Conservation (phyloP, 2,329 filamentous ascomycete genomes). For the Neodidymelliopsis sp. region DNA sequence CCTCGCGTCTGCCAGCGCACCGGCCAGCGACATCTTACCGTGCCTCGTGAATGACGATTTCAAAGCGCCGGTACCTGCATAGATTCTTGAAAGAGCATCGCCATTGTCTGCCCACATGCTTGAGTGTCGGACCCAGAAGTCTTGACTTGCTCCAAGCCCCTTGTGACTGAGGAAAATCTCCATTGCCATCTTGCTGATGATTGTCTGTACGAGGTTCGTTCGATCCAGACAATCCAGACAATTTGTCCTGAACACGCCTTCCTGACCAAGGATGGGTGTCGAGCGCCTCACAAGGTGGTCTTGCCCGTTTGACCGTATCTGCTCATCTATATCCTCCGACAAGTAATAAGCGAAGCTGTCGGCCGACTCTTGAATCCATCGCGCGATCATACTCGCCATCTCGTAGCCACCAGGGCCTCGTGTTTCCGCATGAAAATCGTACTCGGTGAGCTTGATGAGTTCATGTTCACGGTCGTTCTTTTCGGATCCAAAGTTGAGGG, state of each 20-base stretch:
- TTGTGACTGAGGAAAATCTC: conserved; percentile 82
- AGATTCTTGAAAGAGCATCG: conserved; percentile 91
- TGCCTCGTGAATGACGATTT: conserved; percentile 94
- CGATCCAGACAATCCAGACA: conserved; percentile 95
- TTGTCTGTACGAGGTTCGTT: conserved; percentile 94
- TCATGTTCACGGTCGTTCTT: conserved; percentile 69
- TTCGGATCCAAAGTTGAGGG: conserved; percentile 69
- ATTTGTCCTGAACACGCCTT: conserved; percentile 95
- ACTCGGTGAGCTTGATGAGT: conserved; percentile 82
- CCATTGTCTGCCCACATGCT: conserved; percentile 98
- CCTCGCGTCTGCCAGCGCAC: conserved; percentile 90
- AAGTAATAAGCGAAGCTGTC: conserved; percentile 94
- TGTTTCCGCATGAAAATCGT: conserved; percentile 96
- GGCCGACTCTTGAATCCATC: conserved; percentile 78
- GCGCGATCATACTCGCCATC: conserved; percentile 83
- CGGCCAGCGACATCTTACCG: conserved; percentile 94
- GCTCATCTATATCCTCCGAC: conserved; percentile 73
- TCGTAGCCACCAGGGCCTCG: conserved; percentile 87
- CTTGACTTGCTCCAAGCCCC: conserved; percentile 71
- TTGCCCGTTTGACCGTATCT: conserved; percentile 52
- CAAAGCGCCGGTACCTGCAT: conserved; percentile 92
- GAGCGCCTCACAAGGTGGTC: conserved; percentile 50
- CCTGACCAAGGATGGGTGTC: conserved; percentile 83
- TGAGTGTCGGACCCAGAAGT: conserved; percentile 92
- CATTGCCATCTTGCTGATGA: conserved; percentile 92